Conservation (phyloP, 2,329 filamentous ascomycete species). For the Colletotrichum sublineola region DNA sequence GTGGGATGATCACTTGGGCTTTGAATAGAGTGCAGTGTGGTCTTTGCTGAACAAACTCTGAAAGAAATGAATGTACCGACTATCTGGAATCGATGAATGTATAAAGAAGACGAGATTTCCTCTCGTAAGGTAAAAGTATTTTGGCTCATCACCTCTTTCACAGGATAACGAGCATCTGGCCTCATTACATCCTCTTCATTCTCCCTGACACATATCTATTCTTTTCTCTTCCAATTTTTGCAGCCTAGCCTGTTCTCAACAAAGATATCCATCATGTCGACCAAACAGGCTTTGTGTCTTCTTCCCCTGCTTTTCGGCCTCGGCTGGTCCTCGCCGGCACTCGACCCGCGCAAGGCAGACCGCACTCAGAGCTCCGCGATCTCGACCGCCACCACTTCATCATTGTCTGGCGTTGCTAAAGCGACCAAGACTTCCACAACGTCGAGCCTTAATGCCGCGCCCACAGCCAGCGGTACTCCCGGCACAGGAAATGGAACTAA, state of each 20-base stretch:
- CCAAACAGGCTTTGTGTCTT: conserved; percentile 33
- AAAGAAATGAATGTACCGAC: conserved; percentile 13
- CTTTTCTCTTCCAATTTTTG: background rate
- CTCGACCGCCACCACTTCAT: conserved; percentile 2
- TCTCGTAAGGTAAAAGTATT: background rate
- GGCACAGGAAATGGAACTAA: background rate
- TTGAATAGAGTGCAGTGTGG: conserved; percentile 4
- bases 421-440: background rate
- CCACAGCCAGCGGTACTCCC: conserved; percentile 1
- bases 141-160: conserved; percentile 8
- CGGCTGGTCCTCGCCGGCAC: conserved; percentile 30
- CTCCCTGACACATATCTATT: background rate
- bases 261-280: conserved; percentile 29
- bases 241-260: background rate
- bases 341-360: background rate
- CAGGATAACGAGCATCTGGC: conserved; percentile 2
- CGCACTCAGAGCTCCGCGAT: conserved; percentile 4
- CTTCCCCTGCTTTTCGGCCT: conserved; percentile 34
- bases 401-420: background rate
- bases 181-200: background rate
- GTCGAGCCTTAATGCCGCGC: background rate
- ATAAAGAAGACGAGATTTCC: conserved; percentile 22
- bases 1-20: conserved; percentile 8
- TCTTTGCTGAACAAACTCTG: conserved; percentile 9
- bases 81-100: background rate